A percentile compares a stretch with the other conserved stretches of the same genome.
Conservation (phyloP, 148 eudicot species). For the Diospyros lotus region DNA sequence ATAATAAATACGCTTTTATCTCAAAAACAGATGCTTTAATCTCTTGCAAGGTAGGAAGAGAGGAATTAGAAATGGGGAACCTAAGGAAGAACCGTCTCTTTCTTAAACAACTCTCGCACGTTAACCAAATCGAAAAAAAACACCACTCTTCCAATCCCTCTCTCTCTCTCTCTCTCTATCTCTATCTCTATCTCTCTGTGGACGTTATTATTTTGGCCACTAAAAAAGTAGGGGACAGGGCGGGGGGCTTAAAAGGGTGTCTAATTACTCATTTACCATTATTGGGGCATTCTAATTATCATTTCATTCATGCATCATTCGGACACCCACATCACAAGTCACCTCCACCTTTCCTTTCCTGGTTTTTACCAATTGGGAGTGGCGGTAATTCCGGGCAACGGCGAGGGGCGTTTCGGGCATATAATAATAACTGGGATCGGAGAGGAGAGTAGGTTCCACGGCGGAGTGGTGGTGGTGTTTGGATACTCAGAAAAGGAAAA, state of each 20-base stretch:
- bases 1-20: too few species aligned
- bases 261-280: not conserved
- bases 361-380: conserved; percentile 11
- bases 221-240: not conserved
- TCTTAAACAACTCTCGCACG: conserved; percentile 23
- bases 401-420: conserved; percentile 5
- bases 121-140: conserved; percentile 36
- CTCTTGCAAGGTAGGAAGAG: not conserved
- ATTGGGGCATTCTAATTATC: not conserved
- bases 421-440: not conserved
- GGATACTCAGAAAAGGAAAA: conserved; percentile 11
- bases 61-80: not conserved
- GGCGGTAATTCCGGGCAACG: conserved; percentile 1
- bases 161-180: too few species aligned
- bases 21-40: too few species aligned
- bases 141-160: not conserved
- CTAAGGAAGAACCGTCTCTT: conserved; percentile 21
- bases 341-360: conserved; percentile 10
- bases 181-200: too few species aligned
- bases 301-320: not conserved
- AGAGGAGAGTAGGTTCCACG: not conserved
- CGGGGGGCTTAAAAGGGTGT: not conserved
- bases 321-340: conserved; percentile 14
- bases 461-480: not conserved
- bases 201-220: not conserved